A percentile compares a stretch with the other conserved stretches of the same genome.
These are phyloP conservation scores for Bjerkandera adusta DNA, from an alignment of 1,284 basidiomycete species.

Conservation along the genomic window DNA sequence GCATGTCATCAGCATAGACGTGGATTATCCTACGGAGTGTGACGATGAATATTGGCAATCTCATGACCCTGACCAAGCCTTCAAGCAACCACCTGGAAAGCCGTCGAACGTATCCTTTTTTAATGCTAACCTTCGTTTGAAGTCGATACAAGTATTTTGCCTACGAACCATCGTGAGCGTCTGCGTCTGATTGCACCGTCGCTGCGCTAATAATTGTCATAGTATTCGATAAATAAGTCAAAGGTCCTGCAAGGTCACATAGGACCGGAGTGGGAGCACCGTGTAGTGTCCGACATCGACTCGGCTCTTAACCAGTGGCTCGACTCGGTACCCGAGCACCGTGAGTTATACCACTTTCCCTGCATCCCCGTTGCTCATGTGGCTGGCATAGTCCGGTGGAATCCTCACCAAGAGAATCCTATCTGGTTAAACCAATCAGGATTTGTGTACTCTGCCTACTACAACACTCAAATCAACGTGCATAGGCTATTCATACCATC, in stretches of 20 bases:
- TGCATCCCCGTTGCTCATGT: not conserved
- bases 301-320: constrained; percentile 26
- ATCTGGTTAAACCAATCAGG: constrained; percentile 72
- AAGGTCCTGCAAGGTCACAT: constrained; percentile 17
- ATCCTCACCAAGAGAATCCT: constrained; percentile 57
- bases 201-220: not conserved
- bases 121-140: constrained; percentile 54
- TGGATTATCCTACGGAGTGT: constrained; percentile 65
- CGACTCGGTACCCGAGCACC: constrained; percentile 23
- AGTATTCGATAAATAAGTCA: constrained; percentile 25
- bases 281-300: constrained; percentile 24
- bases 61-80: constrained; percentile 38
- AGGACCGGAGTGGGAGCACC: constrained; percentile 24
- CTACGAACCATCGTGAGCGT: constrained; percentile 57
- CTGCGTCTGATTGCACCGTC: not conserved
- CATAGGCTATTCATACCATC: constrained; percentile 83
- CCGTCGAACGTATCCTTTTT: constrained; percentile 56
- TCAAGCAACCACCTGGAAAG: constrained; percentile 51
- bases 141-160: constrained; percentile 61
- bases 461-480: constrained; percentile 74
- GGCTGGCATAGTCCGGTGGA: constrained; percentile 34
- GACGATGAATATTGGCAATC: constrained; percentile 73
- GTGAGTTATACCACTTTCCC: constrained; percentile 13
- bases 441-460: constrained; percentile 66
- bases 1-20: constrained; percentile 54